Conservation (phyloP, 805 yeast species). For the Saccharomycopsis fermentans region DNA sequence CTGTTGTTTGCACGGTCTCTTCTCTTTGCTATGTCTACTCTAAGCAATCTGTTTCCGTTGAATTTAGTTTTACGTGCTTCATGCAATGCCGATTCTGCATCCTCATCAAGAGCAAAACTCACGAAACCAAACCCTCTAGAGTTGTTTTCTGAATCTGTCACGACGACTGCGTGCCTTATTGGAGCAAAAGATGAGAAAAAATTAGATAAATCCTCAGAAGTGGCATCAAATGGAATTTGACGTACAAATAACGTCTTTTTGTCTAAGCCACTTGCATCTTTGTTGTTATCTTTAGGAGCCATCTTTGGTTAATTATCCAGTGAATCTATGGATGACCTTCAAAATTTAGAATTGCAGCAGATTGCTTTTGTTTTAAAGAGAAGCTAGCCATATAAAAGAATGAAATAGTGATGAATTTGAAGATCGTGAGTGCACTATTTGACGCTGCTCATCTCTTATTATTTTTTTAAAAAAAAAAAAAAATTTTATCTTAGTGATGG, state of each 20-base stretch:
- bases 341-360: no score
- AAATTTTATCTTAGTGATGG: not conserved
- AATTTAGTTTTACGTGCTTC: constrained; percentile 56
- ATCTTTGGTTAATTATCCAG: not conserved
- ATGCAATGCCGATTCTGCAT: constrained; percentile 66
- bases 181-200: constrained; percentile 90
- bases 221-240: constrained; percentile 69
- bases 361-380: no score
- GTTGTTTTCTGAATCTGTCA: constrained; percentile 61
- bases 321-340: no score
- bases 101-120: constrained; percentile 76
- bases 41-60: constrained; percentile 46
- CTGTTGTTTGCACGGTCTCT: constrained; percentile 57
- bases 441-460: not conserved
- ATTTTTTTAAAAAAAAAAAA: not conserved
- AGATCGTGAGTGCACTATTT: not conserved
- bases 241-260: constrained; percentile 71
- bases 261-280: constrained; percentile 23
- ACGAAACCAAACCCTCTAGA: constrained; percentile 96
- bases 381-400: no score
- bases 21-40: constrained; percentile 84
- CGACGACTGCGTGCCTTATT: constrained; percentile 89
- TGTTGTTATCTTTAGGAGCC: not conserved
- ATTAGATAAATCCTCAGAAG: constrained; percentile 71
- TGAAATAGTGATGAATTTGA: no score